Base-by-base conservation (phyloP, 768 basidiomycete genomes). In the Lactarius akahatsu region DNA sequence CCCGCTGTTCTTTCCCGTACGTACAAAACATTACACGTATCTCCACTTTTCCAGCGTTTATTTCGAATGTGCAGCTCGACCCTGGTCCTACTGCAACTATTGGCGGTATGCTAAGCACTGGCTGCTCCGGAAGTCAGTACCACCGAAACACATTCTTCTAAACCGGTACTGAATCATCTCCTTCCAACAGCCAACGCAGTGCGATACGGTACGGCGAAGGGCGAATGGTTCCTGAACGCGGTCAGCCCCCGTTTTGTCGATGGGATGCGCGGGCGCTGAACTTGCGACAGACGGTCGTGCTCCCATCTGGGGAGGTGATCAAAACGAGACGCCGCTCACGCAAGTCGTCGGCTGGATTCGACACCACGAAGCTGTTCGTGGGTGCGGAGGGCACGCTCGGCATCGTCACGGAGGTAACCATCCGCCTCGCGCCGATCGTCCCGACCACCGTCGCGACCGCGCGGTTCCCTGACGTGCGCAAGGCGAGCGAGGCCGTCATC, bases 271-370 rank as follows among this genome's bases (percentile, higher is more conserved):
- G 16, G 41, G 15, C 16, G 41, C 16, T 41, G 41, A 41, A 41
- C 41, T 54, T 41, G 59, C 64, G 45, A 23, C 67, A 94, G 89
- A 96, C 93, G 0, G 90, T 95, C 2, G 94, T 97, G 0, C 84
- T 96, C 2, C 92, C 94, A 2, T 86, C 86, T 7, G 95, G 95
- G 1, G 85, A 94, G 74, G 88, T 96, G 16, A 94, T 97, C 74
- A 95, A 95, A 73, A 97, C 95, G 1, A 85, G 94, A 2, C 78
- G 82, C 23, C 80, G 90, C 36, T 82, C 90, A 3, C 79, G 92
- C 38, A 96, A 97, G 73, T 93, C 90, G 0, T 89, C 93, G 0
- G 92, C 94, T 0, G 94, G 95, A 1, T 94, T 90, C 67, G 94
- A 96, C 72, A 77, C 82, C 1, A 93, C 91, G 0, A 94, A 94